Base-by-base conservation (phyloP, 1,284 basidiomycete species). In the Ganoderma lucidum region DNA sequence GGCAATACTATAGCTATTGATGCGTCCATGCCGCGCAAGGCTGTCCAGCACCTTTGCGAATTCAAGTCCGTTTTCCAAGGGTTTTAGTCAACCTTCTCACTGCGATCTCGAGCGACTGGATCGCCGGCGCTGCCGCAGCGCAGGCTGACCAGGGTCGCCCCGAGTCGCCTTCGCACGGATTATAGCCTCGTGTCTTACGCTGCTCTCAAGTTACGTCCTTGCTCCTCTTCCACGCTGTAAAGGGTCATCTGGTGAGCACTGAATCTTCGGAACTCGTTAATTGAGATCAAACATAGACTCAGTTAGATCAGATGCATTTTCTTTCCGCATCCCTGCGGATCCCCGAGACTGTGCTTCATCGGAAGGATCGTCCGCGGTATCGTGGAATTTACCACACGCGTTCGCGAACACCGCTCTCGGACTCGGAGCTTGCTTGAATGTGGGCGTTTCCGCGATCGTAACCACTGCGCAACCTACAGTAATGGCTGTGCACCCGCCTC, bases 1-100 rank as follows among this genome's bases (percentile, higher is more conserved):
- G 28, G 44, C 44, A 60, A 58, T 44, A 1, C 62, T 51, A 70
- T 70, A 17, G 3, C 62, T 65, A 67, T 2, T 70, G 69, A 70
- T 66, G 35, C 35, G 63, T 70, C 68, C 45, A 32, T 9, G 17
- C 19, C 1, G 30, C 53, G 2, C 53, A 35, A 32, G 30, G 53
- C 53, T 56, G 23, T 51, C 5, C 48, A n/a, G n/a, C 8, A 15
- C 15, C 4, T 44, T 9, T 51, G 23, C 8, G 23, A 48, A 30
- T 55, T 15, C 28, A 19, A 30, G 51, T 30, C 23, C 53, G 28
- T 30, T 28, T 4, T 30, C 51, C 51, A 12, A 0, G 23, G 51
- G 5, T 8, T 30, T 30, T 14, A 17, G 30, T 32, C 51, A 55
- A 32, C 12, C 12, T 15, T 30, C 5, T 17, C 23, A 55, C 51